These are phyloP conservation scores for Rubroshorea leprosula DNA, from an alignment of 345 rosid species.

Conservation along the genomic window DNA sequence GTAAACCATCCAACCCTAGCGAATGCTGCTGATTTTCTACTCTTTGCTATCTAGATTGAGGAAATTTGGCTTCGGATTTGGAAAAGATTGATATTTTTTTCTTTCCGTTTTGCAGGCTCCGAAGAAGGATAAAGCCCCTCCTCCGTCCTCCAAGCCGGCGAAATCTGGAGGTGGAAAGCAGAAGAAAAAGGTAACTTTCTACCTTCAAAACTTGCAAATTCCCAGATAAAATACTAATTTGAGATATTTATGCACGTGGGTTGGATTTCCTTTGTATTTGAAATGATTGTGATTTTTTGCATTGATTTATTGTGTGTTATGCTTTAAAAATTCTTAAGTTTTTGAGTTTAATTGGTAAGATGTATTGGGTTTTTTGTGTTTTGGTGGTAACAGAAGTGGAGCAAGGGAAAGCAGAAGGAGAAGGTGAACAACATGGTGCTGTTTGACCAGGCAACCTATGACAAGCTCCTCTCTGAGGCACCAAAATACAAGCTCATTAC, in stretches of 20 bases:
- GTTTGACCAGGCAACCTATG: constrained; percentile 79
- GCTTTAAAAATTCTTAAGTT: background rate
- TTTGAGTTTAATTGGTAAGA: no score
- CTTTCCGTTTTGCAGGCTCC: constrained; percentile 38
- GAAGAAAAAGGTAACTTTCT: constrained; percentile 59
- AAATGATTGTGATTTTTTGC: background rate
- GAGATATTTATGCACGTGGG: no score
- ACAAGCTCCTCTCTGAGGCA: constrained; percentile 69
- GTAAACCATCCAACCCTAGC: background rate
- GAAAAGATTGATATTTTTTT: background rate
- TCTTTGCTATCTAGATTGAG: background rate
- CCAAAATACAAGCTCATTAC: constrained; percentile 84
- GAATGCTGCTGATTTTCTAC: background rate
- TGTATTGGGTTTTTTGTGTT: background rate
- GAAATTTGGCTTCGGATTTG: background rate
- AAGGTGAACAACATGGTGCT: constrained; percentile 91
- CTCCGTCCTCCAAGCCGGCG: constrained; percentile 68
- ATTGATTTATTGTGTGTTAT: no score
- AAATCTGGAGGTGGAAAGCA: constrained; percentile 78
- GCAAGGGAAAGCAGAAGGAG: constrained; percentile 92
- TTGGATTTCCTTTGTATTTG: no score
- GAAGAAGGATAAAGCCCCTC: constrained; percentile 69
- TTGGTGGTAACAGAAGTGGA: constrained; percentile 57
- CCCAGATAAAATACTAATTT: background rate
- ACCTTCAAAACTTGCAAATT: background rate